Percentiles rank a stretch among this genome's conserved stretches.
These are phyloP conservation scores for Aspergillus pseudoglaucus DNA, from an alignment of 2,329 filamentous ascomycete genomes.

Conservation along the genomic window DNA sequence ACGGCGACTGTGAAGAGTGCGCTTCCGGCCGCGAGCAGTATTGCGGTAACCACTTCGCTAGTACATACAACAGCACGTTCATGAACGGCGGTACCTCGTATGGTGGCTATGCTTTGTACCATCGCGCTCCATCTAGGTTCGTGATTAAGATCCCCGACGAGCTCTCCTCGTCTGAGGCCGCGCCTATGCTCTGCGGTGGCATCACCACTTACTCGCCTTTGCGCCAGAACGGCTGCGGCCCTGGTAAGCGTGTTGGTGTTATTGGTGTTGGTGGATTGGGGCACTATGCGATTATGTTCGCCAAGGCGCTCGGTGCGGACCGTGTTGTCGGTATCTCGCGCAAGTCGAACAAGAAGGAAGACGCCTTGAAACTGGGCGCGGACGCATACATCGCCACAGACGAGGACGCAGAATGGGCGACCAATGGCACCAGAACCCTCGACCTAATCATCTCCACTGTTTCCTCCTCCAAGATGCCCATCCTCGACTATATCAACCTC, in stretches of 20 bases:
- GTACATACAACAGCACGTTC: slow-evolving; percentile 28
- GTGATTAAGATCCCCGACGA: slow-evolving; percentile 52
- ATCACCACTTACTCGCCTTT: slow-evolving; percentile 68
- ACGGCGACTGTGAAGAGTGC: slow-evolving; percentile 49
- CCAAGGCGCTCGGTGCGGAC: slow-evolving; percentile 64
- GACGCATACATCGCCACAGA: slow-evolving; percentile 51
- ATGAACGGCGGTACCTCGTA: slow-evolving; percentile 56
- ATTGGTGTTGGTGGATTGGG: slow-evolving; percentile 68
- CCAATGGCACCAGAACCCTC: slow-evolving; percentile 42
- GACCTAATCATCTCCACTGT: slow-evolving; percentile 55
- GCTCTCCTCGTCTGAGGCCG: slow-evolving; percentile 46
- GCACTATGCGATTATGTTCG: slow-evolving; percentile 66
- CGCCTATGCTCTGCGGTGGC: slow-evolving; percentile 73
- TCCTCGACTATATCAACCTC: slow-evolving; percentile 55
- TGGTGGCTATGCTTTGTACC: slow-evolving; percentile 58
- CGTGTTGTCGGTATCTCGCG: slow-evolving; percentile 53
- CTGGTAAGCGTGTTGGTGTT: slow-evolving; percentile 66
- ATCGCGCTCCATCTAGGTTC: slow-evolving; percentile 53
- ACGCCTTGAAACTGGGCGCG: slow-evolving; percentile 51
- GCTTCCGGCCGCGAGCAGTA: slow-evolving; percentile 35
- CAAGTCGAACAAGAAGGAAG: slow-evolving; percentile 44
- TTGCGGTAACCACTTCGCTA: slow-evolving; percentile 23
- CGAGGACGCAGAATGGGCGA: slow-evolving; percentile 50
- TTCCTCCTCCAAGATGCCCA: slow-evolving; percentile 51
- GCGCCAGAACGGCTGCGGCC: slow-evolving; percentile 60